Base-by-base conservation (phyloP, 805 yeast species). In the Pichia cabralensis region DNA sequence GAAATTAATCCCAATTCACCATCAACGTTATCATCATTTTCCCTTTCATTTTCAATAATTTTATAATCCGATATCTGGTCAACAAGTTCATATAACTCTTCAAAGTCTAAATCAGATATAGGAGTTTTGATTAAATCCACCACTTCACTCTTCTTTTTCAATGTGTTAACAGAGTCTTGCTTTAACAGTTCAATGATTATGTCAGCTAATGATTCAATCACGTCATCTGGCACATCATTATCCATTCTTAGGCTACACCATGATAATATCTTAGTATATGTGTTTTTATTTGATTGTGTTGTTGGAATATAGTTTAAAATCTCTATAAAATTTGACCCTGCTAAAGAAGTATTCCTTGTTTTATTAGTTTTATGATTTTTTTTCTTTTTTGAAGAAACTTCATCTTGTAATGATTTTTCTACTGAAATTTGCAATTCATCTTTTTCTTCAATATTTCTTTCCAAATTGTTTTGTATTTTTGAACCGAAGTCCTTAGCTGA, bases 161-260 rank as follows among this genome's bases (percentile, higher is more conserved):
- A 42, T 14, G 71, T 75, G 1, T 64, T 54, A 1, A 56, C 37
- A 1, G 55, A 60, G 2, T 65, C 74, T 33, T 64, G 62, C 45
- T 71, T 75, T 39, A 80, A 46, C 1, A 68, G 55, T 42, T 71
- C 79, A 26, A 83, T 46, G 0, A 77, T 49, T 4, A 77, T 61
- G 50, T 82, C 92, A 2, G 84, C 73, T 5, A 86, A 82, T 3
- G 92, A 78, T 15, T 75, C 52, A 3, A 85, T 65, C 2, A 76
- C 71, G 28, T 75, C 82, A 36, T 80, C 85, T 8, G 88, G 73
- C n/a, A 82, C 71, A 52, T 86, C 96, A 31, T 64, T 65, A 10
- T 78, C 80, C 26, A 81, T 56, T 13, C 64, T 60, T 3, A 59
- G 52, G 6, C 69, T 64, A 4, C 81, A 71, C 74, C 82, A 74